Base-by-base conservation (phyloP, 2,329 filamentous ascomycete genomes). In the Fusarium acutatum region DNA sequence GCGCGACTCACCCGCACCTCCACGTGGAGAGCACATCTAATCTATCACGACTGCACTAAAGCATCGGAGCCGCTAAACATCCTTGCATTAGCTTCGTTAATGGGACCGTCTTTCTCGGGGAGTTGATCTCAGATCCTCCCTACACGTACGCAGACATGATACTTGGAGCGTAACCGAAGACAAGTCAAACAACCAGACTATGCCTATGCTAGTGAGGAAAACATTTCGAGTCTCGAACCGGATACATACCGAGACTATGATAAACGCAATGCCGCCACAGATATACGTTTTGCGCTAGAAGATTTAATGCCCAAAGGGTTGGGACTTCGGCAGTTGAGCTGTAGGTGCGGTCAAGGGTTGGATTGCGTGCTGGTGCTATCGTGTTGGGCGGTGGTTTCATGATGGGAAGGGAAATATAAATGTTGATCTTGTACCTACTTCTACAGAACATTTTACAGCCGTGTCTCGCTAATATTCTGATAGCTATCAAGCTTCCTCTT, bases 391-490 rank as follows among this genome's bases (percentile, higher is more conserved):
- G 34, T 18, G 43, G n/a, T 38, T 30, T 53, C 53, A 41, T 35
- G 38, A 44, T 56, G 15, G 22, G 44, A 61, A 69, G 60, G 67
- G 60, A 56, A 68, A 69, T 76, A 76, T 76, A 76, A 74, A 69
- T 64, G 64, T 41, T 52, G 63, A 68, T 75, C 65, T 28, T 38
- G 38, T 58, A 35, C 66, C 43, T 52, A 52, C 40, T 40, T 52
- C 24, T 37, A 22, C 40, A 41, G 49, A 62, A n/a, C 17, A 26
- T 59, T 50, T 32, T 13, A 38, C 50, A 64, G 46, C 52, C 47
- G 15, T n/a, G 32, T 44, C 47, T 60, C 34, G 37, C 38, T 32
- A 24, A 38, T 9, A 50, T 46, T 58, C 40, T 44, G 32, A 49
- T 4, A 28, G 15, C 28, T 35, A 24, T 63, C 37, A 30, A 44